Percentiles rank a stretch among this genome's conserved stretches.
These are phyloP conservation scores for Arctostaphylos glauca DNA, from an alignment of 148 eudicot species.

Conservation along the genomic window DNA sequence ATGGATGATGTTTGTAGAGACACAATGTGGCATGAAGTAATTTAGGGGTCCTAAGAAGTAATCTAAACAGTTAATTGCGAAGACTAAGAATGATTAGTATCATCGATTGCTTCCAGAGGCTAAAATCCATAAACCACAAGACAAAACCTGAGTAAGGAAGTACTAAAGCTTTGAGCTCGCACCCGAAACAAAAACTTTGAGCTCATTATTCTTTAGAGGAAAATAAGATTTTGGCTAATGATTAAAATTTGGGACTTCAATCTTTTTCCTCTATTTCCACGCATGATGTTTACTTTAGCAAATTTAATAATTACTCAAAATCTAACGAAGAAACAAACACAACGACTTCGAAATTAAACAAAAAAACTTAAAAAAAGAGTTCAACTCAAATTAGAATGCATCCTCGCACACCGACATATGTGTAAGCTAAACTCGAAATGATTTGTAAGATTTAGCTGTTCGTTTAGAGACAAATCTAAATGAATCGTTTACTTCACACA, in stretches of 20 bases:
- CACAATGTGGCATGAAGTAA: too few relatives aligned
- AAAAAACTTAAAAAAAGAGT: too few relatives aligned
- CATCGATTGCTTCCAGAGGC: neutral
- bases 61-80: too few relatives aligned
- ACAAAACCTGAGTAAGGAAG: too few relatives aligned
- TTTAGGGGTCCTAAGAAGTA: too few relatives aligned
- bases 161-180: too few relatives aligned
- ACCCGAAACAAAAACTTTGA: too few relatives aligned
- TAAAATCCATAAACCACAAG: neutral
- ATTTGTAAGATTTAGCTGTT: neutral
- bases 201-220: too few relatives aligned
- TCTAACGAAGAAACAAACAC: neutral
- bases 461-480: neutral
- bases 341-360: neutral
- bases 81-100: too few relatives aligned
- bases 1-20: too few relatives aligned
- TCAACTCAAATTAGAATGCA: too few relatives aligned
- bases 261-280: neutral
- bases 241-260: neutral
- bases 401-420: too few relatives aligned
- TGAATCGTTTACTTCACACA: neutral
- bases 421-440: neutral
- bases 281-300: neutral
- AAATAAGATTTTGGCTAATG: neutral
- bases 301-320: neutral